Base-by-base conservation (phyloP, 441 rosid species). In the Jatropha multifida region DNA sequence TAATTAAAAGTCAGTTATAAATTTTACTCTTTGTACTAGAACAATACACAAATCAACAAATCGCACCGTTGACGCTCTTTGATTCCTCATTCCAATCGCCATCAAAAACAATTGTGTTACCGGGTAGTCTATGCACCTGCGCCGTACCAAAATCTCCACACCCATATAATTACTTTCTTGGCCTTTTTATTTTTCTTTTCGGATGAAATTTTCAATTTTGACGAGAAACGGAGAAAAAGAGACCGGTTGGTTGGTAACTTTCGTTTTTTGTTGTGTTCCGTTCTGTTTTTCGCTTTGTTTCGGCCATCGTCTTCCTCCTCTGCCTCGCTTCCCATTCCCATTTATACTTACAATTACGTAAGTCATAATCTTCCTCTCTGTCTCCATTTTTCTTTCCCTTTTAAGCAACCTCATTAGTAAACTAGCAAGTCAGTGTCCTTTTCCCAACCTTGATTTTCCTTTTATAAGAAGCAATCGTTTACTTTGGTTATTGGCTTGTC, bases 191-290 rank as follows among this genome's bases (percentile, higher is more conserved):
- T 1, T 32, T 32, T 32, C 32, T 32, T 32, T 32, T 32, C 23
- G 2, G 32, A 32, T 32, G 32, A 32, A 32, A 52, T 2, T 56
- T n/a, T 56, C n/a, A n/a, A 7, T 52, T 7, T 12, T 51, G 26
- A 68, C 7, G 58, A 23, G 38, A 26, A 68, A 13, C 15, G 32
- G n/a, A 56, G 27, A 48, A 26, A 55, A 58, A 38, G 14, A 37
- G 63, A 60, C 73, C 7, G 62, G 74, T 60, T 68, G 74, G 74
- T 69, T 44, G 56, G 68, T 32, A 27, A 7, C 14, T 38, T 20
- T 74, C 55, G 38, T 44, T 54, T 40, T 41, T 68, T 55, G 63
- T 37, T 52, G 26, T 40, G 60, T 58, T 26, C 42, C 38, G 20
- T 10, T 59, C 20, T 52, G 32, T 23, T 23, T 26, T 42, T 20